Conservation (phyloP, 176 grass and related monocot genomes). For the Melocanna baccifera region DNA sequence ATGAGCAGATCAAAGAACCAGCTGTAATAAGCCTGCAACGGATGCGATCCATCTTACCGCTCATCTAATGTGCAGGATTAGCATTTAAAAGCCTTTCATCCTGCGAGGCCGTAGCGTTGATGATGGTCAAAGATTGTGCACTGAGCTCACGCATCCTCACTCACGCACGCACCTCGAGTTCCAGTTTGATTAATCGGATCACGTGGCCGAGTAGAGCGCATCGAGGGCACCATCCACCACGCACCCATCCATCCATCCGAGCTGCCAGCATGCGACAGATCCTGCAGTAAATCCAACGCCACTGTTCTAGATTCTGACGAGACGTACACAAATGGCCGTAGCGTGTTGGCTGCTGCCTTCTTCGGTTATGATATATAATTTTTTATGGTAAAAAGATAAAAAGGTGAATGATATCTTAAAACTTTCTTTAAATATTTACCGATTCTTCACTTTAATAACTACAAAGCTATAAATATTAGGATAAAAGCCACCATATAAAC, state of each 20-base stretch:
- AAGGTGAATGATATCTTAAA: too few species aligned
- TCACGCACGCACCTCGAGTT: slow-evolving; percentile 2
- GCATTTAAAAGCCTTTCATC: neutral
- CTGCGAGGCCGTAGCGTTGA: neutral
- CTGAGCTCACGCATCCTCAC: neutral
- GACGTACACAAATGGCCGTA: neutral
- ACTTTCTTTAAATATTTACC: too few species aligned
- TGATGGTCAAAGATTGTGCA: slow-evolving; percentile 7
- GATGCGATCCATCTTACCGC: neutral
- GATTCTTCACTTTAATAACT: too few species aligned
- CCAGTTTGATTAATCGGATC: neutral
- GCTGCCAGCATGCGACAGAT: neutral
- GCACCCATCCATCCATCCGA: neutral
- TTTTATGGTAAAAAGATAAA: too few species aligned
- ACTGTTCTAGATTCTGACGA: slow-evolving; percentile 46
- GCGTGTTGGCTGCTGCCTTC: neutral
- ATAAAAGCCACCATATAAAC: too few species aligned
- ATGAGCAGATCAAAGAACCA: neutral
- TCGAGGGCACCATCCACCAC: slow-evolving; percentile 11
- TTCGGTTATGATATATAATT: too few species aligned
- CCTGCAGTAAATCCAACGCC: neutral
- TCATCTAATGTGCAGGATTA: neutral
- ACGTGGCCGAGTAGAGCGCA: slow-evolving; percentile 5
- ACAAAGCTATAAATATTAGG: too few species aligned
- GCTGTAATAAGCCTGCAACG: neutral